A percentile compares a stretch with the other conserved stretches of the same genome.
phyloP scores from a whole-genome alignment of 2,329 filamentous ascomycete genomes.

The Fusarium anthophilum region DNA sequence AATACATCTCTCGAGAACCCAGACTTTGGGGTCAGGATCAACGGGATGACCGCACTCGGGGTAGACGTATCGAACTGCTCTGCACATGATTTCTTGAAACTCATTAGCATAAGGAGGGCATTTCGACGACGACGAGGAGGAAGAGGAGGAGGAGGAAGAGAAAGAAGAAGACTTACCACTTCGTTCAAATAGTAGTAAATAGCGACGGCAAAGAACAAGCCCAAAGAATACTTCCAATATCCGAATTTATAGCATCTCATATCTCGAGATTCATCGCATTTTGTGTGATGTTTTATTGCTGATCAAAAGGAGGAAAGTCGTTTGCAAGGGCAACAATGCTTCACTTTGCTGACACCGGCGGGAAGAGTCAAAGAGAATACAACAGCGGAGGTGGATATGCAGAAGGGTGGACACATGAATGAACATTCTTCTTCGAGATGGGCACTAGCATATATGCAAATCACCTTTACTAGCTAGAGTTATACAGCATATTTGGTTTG shows the following conservation, averaged over 20 bases:
- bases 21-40: not conserved
- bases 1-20: conserved; percentile 26
- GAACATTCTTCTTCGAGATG: not conserved
- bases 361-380: conserved; percentile 2
- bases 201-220: not conserved
- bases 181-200: not conserved
- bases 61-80: conserved; percentile 34
- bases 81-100: conserved; percentile 33
- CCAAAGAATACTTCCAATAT: not conserved
- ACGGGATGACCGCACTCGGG: conserved; percentile 37
- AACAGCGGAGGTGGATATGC: not conserved
- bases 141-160: not conserved
- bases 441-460: not conserved
- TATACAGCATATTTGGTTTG: not conserved
- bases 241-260: not conserved
- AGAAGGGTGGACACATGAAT: not conserved
- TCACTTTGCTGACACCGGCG: conserved; percentile 2
- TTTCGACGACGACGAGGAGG: no score
- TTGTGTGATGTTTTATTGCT: not conserved
- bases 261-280: not conserved
- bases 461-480: not conserved
- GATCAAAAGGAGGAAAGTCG: not conserved
- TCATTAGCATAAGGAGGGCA: not conserved
- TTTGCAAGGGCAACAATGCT: conserved; percentile 10
- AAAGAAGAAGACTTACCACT: not conserved